Percentiles rank a stretch among this genome's conserved stretches.
phyloP scores from a whole-genome alignment of 2,329 filamentous ascomycete genomes.

The Aspergillaceae sp. region DNA sequence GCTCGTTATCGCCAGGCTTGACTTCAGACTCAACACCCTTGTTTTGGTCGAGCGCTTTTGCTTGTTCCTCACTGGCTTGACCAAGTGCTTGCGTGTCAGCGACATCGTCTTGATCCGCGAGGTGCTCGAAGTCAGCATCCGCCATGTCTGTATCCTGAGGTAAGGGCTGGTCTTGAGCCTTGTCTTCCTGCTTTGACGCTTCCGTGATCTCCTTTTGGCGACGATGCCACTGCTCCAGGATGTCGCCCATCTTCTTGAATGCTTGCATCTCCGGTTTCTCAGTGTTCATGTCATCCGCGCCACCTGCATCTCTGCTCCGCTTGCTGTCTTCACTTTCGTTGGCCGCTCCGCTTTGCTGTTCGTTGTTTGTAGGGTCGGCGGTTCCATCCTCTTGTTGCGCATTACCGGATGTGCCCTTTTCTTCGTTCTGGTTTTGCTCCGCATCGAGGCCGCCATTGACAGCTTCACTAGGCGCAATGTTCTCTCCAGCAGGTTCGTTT shows the following conservation, averaged over 20 bases:
- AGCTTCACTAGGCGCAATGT: conserved; percentile 40
- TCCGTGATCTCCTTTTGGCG: conserved; percentile 75
- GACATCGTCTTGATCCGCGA: conserved; percentile 70
- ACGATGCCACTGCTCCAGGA: conserved; percentile 84
- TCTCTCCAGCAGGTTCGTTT: conserved; percentile 46
- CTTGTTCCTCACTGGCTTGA: conserved; percentile 77
- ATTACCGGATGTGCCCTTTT: conserved; percentile 40
- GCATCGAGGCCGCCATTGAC: conserved; percentile 31
- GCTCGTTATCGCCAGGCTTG: conserved; percentile 45
- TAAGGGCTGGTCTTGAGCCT: conserved; percentile 41
- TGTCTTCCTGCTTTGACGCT: conserved; percentile 45
- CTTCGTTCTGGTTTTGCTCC: conserved; percentile 34
- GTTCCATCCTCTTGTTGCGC: conserved; percentile 36
- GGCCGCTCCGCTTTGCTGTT: conserved; percentile 36
- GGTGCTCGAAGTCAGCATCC: conserved; percentile 83
- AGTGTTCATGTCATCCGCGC: conserved; percentile 24
- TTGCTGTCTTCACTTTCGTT: conserved; percentile 34
- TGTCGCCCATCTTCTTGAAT: conserved; percentile 91
- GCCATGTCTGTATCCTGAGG: conserved; percentile 61
- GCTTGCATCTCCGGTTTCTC: conserved; percentile 52
- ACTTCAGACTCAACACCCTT: conserved; percentile 72
- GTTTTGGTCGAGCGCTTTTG: conserved; percentile 73
- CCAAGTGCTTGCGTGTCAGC: conserved; percentile 90
- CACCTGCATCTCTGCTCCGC: conserved; percentile 28
- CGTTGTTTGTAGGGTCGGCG: conserved; percentile 39